Percentiles rank a stretch among this genome's conserved stretches.
Evolutionary conservation across 208 protist genomes (phyloP).

Genomic region (Vickermania spadyakhi): DNA sequence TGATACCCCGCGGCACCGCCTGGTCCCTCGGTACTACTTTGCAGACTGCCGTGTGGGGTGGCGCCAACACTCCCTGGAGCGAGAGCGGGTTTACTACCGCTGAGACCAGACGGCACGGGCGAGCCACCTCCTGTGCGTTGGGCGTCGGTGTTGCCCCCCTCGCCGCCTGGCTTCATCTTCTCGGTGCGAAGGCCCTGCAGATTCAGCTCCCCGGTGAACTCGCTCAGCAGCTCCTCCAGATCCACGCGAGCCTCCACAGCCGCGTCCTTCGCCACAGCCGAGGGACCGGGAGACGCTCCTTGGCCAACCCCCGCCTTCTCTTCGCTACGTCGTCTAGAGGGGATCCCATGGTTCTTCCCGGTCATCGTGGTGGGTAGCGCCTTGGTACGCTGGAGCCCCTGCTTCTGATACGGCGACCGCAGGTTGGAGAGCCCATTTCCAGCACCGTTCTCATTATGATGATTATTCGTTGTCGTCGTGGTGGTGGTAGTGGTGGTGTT

Average conservation of each 20-base stretch:
- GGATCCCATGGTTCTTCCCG: no score
- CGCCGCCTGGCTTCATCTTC: conserved; percentile 6
- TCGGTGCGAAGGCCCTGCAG: conserved; percentile 26
- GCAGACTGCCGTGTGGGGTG: not conserved
- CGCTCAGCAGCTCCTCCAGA: conserved; percentile 62
- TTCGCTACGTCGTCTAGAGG: no score
- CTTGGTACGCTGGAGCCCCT: not conserved
- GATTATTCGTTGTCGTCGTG: no score
- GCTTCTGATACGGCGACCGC: not conserved
- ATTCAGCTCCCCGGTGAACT: conserved; percentile 63
- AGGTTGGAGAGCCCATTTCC: not conserved
- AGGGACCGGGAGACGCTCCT: not conserved
- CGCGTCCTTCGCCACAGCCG: not conserved
- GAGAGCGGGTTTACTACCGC: not conserved
- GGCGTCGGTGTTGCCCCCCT: not conserved
- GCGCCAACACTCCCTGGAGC: no score
- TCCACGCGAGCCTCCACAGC: conserved; percentile 23
- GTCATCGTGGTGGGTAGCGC: not conserved
- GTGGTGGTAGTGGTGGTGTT: conserved; percentile 1
- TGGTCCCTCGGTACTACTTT: not conserved
- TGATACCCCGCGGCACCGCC: not conserved
- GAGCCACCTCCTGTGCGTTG: no score
- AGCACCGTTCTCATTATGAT: no score
- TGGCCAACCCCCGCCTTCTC: not conserved
- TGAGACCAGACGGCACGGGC: not conserved